phyloP scores from a whole-genome alignment of 108 stramenopile genomes.

The Aurantiochytrium sp. region DNA sequence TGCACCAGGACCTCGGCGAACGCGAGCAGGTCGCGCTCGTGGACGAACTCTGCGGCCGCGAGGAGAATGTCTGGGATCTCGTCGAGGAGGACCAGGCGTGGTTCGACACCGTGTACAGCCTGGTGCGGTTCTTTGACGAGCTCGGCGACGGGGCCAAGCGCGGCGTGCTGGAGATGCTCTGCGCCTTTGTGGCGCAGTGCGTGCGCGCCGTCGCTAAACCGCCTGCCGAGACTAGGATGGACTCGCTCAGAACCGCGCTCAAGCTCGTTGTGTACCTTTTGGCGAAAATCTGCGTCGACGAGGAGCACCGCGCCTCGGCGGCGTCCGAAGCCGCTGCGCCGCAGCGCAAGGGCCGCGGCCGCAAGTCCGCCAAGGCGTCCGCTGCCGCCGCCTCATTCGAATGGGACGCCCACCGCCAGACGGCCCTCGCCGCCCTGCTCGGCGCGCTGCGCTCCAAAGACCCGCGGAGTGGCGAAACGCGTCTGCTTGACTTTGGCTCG shows the following conservation, averaged over 20 bases:
- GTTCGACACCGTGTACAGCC: slow-evolving; percentile 2
- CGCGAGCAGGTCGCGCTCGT: background rate
- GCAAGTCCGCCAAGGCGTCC: background rate
- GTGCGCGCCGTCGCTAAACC: background rate
- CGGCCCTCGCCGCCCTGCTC: background rate
- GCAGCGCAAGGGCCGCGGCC: background rate
- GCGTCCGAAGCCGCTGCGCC: background rate
- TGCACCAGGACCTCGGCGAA: background rate
- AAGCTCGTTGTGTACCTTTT: background rate
- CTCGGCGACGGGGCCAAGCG: background rate
- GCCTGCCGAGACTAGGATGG: background rate
- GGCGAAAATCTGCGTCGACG: background rate
- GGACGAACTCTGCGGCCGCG: background rate
- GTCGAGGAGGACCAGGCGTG: background rate
- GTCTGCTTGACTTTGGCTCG: background rate
- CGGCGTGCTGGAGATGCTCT: background rate
- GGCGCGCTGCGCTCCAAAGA: background rate
- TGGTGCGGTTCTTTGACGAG: background rate
- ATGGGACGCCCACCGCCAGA: background rate
- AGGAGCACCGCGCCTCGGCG: background rate
- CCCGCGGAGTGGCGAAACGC: background rate
- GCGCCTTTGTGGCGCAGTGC: background rate
- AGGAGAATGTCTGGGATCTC: background rate
- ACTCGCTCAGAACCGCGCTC: background rate
- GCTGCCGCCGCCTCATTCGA: background rate